Percentiles rank a stretch among this genome's conserved stretches.
Evolutionary conservation across 768 basidiomycete genomes (phyloP).

Genomic region (Tricholoma hemisulphureum): DNA sequence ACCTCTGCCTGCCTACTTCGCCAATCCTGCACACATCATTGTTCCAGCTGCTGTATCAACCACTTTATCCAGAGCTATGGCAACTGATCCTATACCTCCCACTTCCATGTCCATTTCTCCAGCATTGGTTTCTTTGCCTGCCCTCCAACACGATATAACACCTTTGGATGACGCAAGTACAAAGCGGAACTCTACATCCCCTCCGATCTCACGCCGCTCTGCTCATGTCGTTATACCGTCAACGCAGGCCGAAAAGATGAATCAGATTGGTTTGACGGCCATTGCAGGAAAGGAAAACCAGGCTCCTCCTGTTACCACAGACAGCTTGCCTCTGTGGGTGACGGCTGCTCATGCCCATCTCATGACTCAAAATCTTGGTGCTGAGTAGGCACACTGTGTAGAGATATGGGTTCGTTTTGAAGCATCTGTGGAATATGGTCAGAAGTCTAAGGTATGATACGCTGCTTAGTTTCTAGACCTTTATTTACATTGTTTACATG

Average conservation of each 20-base stretch:
- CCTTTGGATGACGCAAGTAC: neutral
- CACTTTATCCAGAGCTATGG: neutral
- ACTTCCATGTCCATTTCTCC: neutral
- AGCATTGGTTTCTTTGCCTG: neutral
- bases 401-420: conserved; percentile 8
- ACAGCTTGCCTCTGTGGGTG: neutral
- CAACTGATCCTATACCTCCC: neutral
- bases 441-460: neutral
- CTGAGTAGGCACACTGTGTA: conserved; percentile 8
- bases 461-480: neutral
- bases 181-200: neutral
- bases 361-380: conserved; percentile 5
- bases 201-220: neutral
- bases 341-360: conserved; percentile 5
- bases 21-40: neutral
- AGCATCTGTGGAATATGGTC: neutral
- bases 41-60: neutral
- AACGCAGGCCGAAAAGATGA: conserved; percentile 3
- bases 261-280: conserved; percentile 4
- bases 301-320: neutral
- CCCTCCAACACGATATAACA: neutral
- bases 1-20: neutral
- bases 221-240: neutral
- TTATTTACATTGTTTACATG: too few species aligned
- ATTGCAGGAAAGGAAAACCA: conserved; percentile 8